Percentiles rank a stretch among this genome's conserved stretches.
Conservation (phyloP, 352 stramenopile genomes). For the Globisporangium abappressorium region DNA sequence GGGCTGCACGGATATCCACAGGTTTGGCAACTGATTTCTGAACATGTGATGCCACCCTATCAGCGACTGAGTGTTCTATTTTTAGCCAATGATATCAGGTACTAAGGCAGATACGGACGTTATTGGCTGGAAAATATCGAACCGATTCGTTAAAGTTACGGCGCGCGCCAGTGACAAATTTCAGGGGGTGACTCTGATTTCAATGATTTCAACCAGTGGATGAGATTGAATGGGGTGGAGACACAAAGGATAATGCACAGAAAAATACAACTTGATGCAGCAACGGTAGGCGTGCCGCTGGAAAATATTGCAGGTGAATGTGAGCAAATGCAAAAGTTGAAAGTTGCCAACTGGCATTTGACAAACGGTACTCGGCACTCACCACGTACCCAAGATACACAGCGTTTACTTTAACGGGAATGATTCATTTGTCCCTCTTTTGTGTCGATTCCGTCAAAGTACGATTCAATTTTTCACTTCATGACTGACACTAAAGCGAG, state of each 20-base stretch:
- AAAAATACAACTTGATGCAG: not conserved
- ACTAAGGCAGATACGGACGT: not conserved
- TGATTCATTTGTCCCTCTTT: not conserved
- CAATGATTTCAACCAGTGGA: not conserved
- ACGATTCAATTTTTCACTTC: not conserved
- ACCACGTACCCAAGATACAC: not conserved
- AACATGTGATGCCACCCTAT: not conserved
- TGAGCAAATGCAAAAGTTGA: not conserved
- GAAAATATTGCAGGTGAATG: not conserved
- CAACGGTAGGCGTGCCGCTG: not conserved
- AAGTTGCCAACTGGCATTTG: not conserved
- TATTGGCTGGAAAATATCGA: constrained; percentile 2
- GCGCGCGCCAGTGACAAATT: not conserved
- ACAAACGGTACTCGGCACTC: not conserved
- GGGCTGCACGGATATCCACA: not conserved
- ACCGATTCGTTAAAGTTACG: constrained; percentile 2
- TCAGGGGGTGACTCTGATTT: not conserved
- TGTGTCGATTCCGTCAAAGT: not conserved
- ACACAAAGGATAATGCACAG: not conserved
- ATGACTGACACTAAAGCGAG: constrained; percentile 3
- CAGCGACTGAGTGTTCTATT: not conserved
- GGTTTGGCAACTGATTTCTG: constrained; percentile 6
- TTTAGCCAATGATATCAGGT: not conserved
- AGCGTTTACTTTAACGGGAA: not conserved
- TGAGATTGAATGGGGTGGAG: not conserved